Evolutionary conservation across 805 yeast species (phyloP).

Genomic region (Debaryomyces prosopidis): DNA sequence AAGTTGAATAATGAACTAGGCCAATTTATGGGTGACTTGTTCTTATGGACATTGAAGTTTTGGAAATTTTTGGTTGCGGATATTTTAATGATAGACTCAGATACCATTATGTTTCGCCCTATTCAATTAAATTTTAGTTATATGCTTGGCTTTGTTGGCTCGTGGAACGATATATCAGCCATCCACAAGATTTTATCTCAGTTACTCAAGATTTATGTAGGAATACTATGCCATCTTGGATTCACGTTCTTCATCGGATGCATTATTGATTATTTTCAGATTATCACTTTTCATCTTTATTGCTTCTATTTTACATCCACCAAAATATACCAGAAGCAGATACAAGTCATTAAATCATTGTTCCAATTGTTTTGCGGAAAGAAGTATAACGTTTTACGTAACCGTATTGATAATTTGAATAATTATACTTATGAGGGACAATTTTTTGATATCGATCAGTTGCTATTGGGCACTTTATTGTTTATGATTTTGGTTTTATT

Average conservation of each 20-base stretch:
- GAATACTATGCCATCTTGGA: conserved; percentile 31
- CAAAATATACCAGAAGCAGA: conserved; percentile 74
- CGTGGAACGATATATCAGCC: not conserved
- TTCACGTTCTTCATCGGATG: conserved; percentile 69
- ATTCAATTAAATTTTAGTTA: not conserved
- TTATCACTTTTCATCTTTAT: conserved; percentile 69
- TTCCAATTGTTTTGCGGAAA: conserved; percentile 87
- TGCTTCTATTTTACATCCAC: conserved; percentile 80
- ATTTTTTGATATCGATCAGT: conserved; percentile 76
- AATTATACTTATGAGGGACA: conserved; percentile 23
- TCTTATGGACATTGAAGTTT: conserved; percentile 78
- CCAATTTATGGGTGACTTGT: conserved; percentile 79
- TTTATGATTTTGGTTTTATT: conserved; percentile 79
- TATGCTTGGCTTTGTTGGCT: not conserved
- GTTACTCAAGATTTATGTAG: conserved; percentile 6
- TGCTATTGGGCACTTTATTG: conserved; percentile 82
- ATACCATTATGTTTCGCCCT: not conserved
- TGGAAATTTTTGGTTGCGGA: conserved; percentile 42
- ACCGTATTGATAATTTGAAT: conserved; percentile 81
- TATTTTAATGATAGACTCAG: conserved; percentile 2
- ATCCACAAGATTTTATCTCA: not conserved
- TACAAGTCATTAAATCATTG: conserved; percentile 65
- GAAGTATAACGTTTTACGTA: conserved; percentile 78
- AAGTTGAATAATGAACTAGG: conserved; percentile 88
- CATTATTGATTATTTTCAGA: conserved; percentile 60